Evolutionary conservation across 805 yeast genomes (phyloP), one percentile per base, ranked within the genome.

Genomic region (Candida nemodendra): DNA sequence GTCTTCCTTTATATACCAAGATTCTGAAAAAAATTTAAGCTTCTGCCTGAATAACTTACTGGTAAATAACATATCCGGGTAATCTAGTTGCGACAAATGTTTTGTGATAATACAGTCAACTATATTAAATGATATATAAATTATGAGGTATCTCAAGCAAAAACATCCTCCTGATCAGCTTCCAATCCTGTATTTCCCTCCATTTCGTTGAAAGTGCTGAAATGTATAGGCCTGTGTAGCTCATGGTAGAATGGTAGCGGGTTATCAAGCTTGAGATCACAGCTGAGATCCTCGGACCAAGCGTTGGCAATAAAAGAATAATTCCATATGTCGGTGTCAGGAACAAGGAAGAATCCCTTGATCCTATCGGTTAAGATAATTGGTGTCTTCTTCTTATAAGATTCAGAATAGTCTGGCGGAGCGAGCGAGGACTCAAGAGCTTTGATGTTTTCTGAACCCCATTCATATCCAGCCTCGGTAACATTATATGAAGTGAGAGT

Each of bases 161-260:
- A 79, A 5, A 77, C 74, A 57, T 81, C 81, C 45, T 79, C 81
- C 59, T 76, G 81, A 24, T 77, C 84, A 8, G 85, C 85, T 54
- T 82, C 89, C 34, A 78, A 53, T 13, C 65, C 77, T 9, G 43
- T 36, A 7, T 59, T 63, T 14, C 72, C 78, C 39, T 81, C 88
- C 32, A 85, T 58, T 42, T 79, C 84, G 39, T 72, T 77, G 56
- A 91, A 88, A 5, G 80, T 74, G 33, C 78, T 68, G 64, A 93
- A 93, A 61, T 93, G 99, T 21, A 79, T 71, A 2, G 96, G 93
- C 32, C 99, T 80, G 56, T 93, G 99, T 24, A 78, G 56, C 50
- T 85, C 95, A 55, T 87, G 83, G 62, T 88, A 93, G 55, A 82
- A 93, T 5, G 84, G 78, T 25, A 83, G 51, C 2, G 99, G 99